Evolutionary conservation across 2,329 filamentous ascomycete genomes (phyloP).

Genomic region (Penicillium sp.): DNA sequence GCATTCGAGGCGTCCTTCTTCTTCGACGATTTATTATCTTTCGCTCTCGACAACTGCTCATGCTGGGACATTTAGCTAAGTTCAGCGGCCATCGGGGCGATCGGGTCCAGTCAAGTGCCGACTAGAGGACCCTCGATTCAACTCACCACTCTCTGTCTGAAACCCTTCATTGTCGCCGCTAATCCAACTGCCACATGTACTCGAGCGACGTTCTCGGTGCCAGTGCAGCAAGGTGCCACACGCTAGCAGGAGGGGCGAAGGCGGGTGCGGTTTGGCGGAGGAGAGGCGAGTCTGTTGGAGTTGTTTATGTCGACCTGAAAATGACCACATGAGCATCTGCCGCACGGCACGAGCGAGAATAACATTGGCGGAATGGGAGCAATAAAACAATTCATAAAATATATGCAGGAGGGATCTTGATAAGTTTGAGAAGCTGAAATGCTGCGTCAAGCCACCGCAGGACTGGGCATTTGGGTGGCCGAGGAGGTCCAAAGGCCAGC

Average conservation of each 20-base stretch:
- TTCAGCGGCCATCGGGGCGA: constrained; percentile 24
- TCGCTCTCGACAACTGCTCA: constrained; percentile 88
- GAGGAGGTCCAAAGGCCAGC: constrained; percentile 6
- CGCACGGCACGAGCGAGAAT: constrained; percentile 17
- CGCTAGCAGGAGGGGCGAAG: constrained; percentile 38
- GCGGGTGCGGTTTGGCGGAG: constrained; percentile 21
- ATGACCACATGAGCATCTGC: constrained; percentile 36
- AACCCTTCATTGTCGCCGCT: constrained; percentile 83
- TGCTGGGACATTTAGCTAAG: constrained; percentile 55
- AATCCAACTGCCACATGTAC: constrained; percentile 42
- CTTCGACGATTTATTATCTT: constrained; percentile 82
- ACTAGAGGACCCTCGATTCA: constrained; percentile 25
- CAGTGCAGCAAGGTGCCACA: constrained; percentile 42
- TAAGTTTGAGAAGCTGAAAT: constrained; percentile 1
- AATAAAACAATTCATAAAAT: background rate
- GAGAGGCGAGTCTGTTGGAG: constrained; percentile 28
- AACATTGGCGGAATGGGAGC: constrained; percentile 12
- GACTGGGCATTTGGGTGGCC: constrained; percentile 12
- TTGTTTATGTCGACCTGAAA: constrained; percentile 38
- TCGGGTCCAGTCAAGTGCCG: constrained; percentile 29
- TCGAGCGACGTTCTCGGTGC: constrained; percentile 35
- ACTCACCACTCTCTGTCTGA: constrained; percentile 96
- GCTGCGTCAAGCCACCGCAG: constrained; percentile 17
- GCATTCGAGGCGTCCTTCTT: constrained; percentile 67
- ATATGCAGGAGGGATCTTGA: background rate